phyloP scores from a whole-genome alignment of 805 yeast species.

The Torulaspora delbrueckii region DNA sequence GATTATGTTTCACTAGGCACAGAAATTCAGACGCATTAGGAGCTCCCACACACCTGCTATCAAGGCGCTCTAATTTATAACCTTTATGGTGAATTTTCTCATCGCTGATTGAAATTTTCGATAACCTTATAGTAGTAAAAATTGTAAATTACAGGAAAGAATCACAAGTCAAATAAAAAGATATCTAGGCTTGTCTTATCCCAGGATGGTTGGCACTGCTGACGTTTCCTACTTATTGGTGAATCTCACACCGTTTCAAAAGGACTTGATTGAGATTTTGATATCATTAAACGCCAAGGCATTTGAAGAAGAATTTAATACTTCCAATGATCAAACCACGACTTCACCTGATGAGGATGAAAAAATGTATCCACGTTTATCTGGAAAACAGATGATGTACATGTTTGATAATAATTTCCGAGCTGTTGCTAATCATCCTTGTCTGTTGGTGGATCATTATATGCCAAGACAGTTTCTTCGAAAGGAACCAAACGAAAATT shows the following conservation, averaged over 20 bases:
- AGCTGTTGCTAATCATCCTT: conserved; percentile 60
- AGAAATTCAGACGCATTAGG: too few species aligned
- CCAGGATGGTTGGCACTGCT: conserved; percentile 1
- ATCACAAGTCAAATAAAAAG: not conserved
- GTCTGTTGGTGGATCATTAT: conserved; percentile 68
- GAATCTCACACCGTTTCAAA: conserved; percentile 42
- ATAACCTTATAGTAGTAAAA: not conserved
- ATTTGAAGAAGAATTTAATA: conserved; percentile 21
- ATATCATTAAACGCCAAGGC: conserved; percentile 41
- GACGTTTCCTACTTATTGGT: conserved; percentile 37
- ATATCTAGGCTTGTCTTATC: not conserved
- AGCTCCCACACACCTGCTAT: too few species aligned
- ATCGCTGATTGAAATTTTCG: not conserved
- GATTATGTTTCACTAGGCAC: too few species aligned
- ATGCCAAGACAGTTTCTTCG: conserved; percentile 64
- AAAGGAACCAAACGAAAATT: conserved; percentile 57
- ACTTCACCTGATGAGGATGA: conserved; percentile 2
- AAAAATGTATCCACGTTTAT: conserved; percentile 32
- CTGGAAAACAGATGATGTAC: conserved; percentile 33
- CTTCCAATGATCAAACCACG: conserved; percentile 1
- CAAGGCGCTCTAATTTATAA: not conserved
- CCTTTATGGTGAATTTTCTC: not conserved
- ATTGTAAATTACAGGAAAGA: not conserved
- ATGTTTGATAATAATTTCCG: conserved; percentile 38
- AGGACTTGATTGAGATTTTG: conserved; percentile 41